A percentile compares a stretch with the other conserved stretches of the same genome.
Evolutionary conservation across 2,329 filamentous ascomycete genomes (phyloP).

Genomic region (Aaosphaeria pasadenensis): DNA sequence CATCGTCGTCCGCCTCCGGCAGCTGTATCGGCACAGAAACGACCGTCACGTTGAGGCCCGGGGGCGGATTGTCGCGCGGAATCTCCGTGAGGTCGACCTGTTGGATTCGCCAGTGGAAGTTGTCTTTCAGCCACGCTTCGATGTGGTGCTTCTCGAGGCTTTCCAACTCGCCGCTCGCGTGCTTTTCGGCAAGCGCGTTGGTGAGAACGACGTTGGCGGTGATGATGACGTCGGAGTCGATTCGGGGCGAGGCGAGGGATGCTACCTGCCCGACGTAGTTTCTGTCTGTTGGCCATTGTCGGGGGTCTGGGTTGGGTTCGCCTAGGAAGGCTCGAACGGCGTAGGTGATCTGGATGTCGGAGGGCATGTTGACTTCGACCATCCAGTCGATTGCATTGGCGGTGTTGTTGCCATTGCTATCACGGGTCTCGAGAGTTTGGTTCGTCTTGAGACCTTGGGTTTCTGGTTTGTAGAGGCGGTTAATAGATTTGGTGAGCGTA

Average conservation of each 20-base stretch:
- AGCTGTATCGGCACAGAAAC: slow-evolving; percentile 22
- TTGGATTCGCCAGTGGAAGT: slow-evolving; percentile 33
- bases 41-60: slow-evolving; percentile 27
- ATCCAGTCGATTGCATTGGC: slow-evolving; percentile 25
- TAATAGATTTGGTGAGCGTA: slow-evolving; percentile 22
- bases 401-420: slow-evolving; percentile 2
- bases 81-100: slow-evolving; percentile 23
- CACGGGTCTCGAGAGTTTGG: slow-evolving; percentile 12
- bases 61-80: slow-evolving; percentile 20
- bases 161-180: slow-evolving; percentile 20
- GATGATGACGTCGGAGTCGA: slow-evolving; percentile 35
- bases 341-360: slow-evolving; percentile 29
- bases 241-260: slow-evolving; percentile 35
- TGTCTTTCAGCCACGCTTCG: slow-evolving; percentile 20
- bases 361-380: slow-evolving; percentile 28
- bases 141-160: slow-evolving; percentile 19
- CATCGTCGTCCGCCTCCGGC: slow-evolving; percentile 20
- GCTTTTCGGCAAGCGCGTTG: slow-evolving; percentile 26
- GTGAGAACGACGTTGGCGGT: slow-evolving; percentile 42
- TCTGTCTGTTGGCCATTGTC: slow-evolving; percentile 34
- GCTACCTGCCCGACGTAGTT: slow-evolving; percentile 42
- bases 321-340: slow-evolving; percentile 31
- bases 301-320: slow-evolving; percentile 18
- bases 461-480: slow-evolving; percentile 23
- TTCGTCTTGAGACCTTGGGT: slow-evolving; percentile 21